Evolutionary conservation across 345 rosid genomes (phyloP), one percentile per base, ranked within the genome.

Genomic region (Citrus sp.): DNA sequence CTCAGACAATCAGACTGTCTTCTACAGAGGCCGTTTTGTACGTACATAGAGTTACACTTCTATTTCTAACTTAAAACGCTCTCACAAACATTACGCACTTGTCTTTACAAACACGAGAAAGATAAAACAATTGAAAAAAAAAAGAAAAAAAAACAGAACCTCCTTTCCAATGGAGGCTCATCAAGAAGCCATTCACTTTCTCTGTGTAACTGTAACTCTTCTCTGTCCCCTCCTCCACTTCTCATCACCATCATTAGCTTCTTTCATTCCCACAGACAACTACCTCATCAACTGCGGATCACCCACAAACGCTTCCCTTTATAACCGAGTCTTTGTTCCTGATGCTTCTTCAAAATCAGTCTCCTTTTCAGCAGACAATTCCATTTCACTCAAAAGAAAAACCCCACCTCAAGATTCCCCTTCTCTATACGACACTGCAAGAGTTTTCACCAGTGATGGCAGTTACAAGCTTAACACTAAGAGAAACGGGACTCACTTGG

Each of bases 271-370:
- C 37, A 0, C 84, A 4, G 93, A 96, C 82, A 89, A 89, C 81
- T 94, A 90, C 87, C 98, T 96, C 70, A 77, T 96, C 80, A 89
- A 86, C 82, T 92, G 93, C 59, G 99, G 99, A 68, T 80, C 99
- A 30, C 65, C 82, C 56, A 30, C 89, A 73, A 88, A 85, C 83
- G 38, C 90, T 1, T 83, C 98, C 7, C 73, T 87, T 67, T 84
- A 83, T 80, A 82, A 76, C 74, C 92, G 99, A n/a, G 42, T 88
- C 72, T 96, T 96, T 51, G 42, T 82, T 67, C 75, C 90, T 32
- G 99, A 96, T 84, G 89, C 94, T 1, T 51, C 88, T 1, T 83
- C 84, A 19, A 85, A 83, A n/a, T 82, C 83, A 21, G 32, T 22
- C 65, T 79, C 70, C 78, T 91, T 89, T 86, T 71, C 85, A 28